phyloP scores from a whole-genome alignment of 495 filamentous ascomycete genomes.

The Penicillium antarcticum region DNA sequence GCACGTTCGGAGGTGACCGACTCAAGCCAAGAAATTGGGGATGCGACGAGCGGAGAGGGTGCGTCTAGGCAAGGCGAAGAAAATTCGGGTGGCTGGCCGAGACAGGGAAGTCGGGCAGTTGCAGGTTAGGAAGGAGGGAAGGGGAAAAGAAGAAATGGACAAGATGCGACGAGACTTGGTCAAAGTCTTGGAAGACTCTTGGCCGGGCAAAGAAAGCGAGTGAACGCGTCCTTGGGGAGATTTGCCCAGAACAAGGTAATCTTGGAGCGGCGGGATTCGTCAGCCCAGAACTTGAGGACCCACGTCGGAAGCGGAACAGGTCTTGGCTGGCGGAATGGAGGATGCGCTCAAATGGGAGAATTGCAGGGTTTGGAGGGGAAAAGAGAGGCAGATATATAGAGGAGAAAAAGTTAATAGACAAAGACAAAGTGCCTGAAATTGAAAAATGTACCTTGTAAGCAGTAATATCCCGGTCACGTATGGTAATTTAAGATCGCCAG shows the following conservation, averaged over 20 bases:
- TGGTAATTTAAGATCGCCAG: constrained; percentile 8
- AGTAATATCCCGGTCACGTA: constrained; percentile 14
- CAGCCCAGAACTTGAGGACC: constrained; percentile 25
- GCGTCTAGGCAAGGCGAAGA: background rate
- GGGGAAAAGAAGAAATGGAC: constrained; percentile 16
- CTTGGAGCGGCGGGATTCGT: constrained; percentile 29
- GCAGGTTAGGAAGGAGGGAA: background rate
- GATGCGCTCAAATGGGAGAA: background rate
- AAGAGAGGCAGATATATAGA: background rate
- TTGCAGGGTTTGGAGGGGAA: background rate
- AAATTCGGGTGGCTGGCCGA: background rate
- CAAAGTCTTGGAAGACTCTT: constrained; percentile 22
- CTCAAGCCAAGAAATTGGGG: constrained; percentile 2
- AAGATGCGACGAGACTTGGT: constrained; percentile 12
- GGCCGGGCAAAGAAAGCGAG: constrained; percentile 13
- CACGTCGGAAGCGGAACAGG: constrained; percentile 21
- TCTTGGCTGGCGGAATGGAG: constrained; percentile 20
- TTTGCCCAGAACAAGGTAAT: constrained; percentile 15
- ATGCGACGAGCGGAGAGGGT: constrained; percentile 5
- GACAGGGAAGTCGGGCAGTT: background rate
- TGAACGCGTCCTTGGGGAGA: constrained; percentile 15
- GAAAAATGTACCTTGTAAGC: background rate
- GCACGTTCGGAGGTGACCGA: background rate
- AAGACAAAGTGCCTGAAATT: background rate
- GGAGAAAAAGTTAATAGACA: background rate